Evolutionary conservation across 257 asterid genomes (phyloP), one percentile per base, ranked within the genome.

Genomic region (Eustoma russellianum): DNA sequence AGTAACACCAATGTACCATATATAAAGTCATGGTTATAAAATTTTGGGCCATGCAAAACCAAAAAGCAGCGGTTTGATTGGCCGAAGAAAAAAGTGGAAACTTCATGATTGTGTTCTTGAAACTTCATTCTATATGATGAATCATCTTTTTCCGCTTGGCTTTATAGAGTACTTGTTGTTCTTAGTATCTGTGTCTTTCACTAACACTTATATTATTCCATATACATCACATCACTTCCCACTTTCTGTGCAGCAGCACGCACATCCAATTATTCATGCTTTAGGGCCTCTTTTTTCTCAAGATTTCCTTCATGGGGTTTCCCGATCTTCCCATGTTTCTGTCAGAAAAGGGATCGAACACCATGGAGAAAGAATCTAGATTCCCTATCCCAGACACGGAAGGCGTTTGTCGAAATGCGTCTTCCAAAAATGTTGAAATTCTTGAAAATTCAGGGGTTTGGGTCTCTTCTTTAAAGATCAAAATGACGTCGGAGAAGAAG

Each of bases 221-320:
- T 17, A 19, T 49, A 41, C 63, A 14, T 45, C 52, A 33, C 9
- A 24, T 9, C 5, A 19, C 50, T 51, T 7, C n/a, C 30, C 68
- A 30, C 33, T 59, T 15, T 40, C 43, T 55, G 62, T 38, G 18
- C 55, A 24, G 1, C 30, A 24, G 30, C 30, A 24, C 30, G 30
- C 3, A 30, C 18, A 7, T 35, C 10, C 18, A 50, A 9, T 19
- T 9, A 8, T n/a, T 19, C 14, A 53, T 18, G 35, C n/a, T 52
- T 13, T 17, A 33, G 15, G 41, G 24, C 14, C 17, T n/a, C 43
- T 14, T 11, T 7, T 1, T 52, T 52, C 16, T 40, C 10, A 6
- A 28, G 13, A 13, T 40, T 12, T 13, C 54, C 56, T 33, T 56
- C 43, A 79, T 70, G 82, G 80, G 82, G 28, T 30, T 71, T 55